Base-by-base conservation (phyloP, 2,329 filamentous ascomycete species). In the Fusarium fujikuroi region DNA sequence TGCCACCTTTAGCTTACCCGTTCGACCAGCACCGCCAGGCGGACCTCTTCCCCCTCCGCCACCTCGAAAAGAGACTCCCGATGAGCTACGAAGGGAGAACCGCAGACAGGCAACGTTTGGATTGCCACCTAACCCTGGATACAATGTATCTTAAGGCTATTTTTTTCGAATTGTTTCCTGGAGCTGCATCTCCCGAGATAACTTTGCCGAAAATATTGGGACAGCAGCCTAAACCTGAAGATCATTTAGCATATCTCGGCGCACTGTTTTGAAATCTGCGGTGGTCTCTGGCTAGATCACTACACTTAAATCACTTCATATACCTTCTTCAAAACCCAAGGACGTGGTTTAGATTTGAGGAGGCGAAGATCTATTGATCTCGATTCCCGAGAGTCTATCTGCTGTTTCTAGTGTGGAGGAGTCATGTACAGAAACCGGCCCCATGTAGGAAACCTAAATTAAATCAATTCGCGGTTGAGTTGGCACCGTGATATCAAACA, bases 31-130 rank as follows among this genome's bases (percentile, higher is more conserved):
- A 36, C 89, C 91, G 43, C 87, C 87, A 7, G 87, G 85, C 14
- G 89, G 88, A 16, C 85, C 88, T 14, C 84, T 91, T 37, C 90
- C 89, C 54, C 87, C 91, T 25, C 87, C 90, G n/a, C 89, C 87
- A 42, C 86, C 87, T 42, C 86, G 87, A 75, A 90, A 89, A 79
- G 85, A 87, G 74, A 87, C 85, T 30, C 83, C 86, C 5, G 88
- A 90, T 63, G 87, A 90, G 47, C 71, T 84, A 58, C 86, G 87
- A 63, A 84, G 85, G 71, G 87, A 89, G 69, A 85, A 80, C 67
- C 84, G 88, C 68, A 84, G 88, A 72, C 87, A 89, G 74, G 87
- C 86, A 21, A 85, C 85, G 3, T 88, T 89, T 76, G 87, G 86
- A 19, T 78, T 85, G 66, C 83, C 85, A 14, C 82, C 85, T 6